Conservation (phyloP, 1,284 basidiomycete genomes). For the Ceratobasidium theobromae region DNA sequence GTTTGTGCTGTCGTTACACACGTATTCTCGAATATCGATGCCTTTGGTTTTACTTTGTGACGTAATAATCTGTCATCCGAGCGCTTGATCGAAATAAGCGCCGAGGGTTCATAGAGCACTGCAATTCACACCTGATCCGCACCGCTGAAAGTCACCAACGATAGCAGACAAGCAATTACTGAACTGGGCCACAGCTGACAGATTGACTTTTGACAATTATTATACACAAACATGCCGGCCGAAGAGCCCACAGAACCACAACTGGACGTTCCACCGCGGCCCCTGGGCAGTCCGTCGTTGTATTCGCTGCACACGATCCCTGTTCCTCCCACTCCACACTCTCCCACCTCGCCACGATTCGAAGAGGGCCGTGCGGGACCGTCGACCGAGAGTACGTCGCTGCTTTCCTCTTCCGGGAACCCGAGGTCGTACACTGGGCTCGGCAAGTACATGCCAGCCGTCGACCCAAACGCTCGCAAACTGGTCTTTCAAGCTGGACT, state of each 20-base stretch:
- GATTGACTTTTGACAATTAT: not conserved
- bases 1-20: not conserved
- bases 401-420: not conserved
- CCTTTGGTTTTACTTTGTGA: too few relatives aligned
- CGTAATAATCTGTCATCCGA: not conserved
- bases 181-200: not conserved
- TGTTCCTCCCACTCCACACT: constrained; percentile 7
- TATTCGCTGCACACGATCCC: constrained; percentile 24
- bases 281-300: not conserved
- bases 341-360: constrained; percentile 15
- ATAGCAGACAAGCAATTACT: not conserved
- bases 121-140: constrained; percentile 6
- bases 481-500: constrained; percentile 76
- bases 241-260: not conserved
- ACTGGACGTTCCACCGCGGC: not conserved
- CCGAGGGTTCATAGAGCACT: not conserved
- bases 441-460: constrained; percentile 22
- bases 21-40: too few relatives aligned
- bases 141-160: not conserved
- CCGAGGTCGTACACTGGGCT: constrained; percentile 17
- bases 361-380: constrained; percentile 2
- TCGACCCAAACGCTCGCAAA: constrained; percentile 44
- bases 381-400: constrained; percentile 4
- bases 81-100: not conserved
- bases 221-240: not conserved